Evolutionary conservation across 2,329 filamentous ascomycete species (phyloP).

Genomic region (Fusarium chlamydosporum): DNA sequence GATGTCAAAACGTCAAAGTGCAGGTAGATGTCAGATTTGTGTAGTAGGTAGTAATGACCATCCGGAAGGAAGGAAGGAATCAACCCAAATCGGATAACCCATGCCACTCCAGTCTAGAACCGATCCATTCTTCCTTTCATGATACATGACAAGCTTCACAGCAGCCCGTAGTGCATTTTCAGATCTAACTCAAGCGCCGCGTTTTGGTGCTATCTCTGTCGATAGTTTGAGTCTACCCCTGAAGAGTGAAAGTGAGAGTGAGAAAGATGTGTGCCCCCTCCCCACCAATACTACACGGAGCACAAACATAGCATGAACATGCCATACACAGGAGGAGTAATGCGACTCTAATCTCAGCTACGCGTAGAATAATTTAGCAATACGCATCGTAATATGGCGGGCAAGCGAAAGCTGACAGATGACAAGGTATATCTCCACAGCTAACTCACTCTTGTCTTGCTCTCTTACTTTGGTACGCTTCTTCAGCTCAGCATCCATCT

Average conservation of each 20-base stretch:
- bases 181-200: constrained; percentile 24
- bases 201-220: constrained; percentile 27
- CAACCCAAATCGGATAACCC: constrained; percentile 18
- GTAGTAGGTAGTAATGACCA: constrained; percentile 4
- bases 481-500: constrained; percentile 20
- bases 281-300: constrained; percentile 20
- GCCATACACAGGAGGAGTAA: constrained; percentile 25
- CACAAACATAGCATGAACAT: constrained; percentile 19
- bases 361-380: constrained; percentile 2
- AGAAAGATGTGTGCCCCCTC: constrained; percentile 10
- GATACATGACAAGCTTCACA: constrained; percentile 8
- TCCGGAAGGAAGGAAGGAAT: background rate
- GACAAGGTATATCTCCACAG: constrained; percentile 3
- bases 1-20: constrained; percentile 6
- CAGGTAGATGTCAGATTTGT: constrained; percentile 9
- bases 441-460: background rate
- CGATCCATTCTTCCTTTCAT: background rate
- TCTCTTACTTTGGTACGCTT: background rate
- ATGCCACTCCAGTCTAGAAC: constrained; percentile 24
- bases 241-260: constrained; percentile 6
- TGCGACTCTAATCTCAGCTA: constrained; percentile 17
- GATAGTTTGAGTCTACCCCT: constrained; percentile 14
- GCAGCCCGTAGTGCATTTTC: constrained; percentile 15
- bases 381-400: background rate
- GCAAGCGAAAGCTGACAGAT: background rate